These are phyloP conservation scores for Cryoendolithus antarcticus DNA, from an alignment of 2,329 filamentous ascomycete genomes.

Conservation along the genomic window DNA sequence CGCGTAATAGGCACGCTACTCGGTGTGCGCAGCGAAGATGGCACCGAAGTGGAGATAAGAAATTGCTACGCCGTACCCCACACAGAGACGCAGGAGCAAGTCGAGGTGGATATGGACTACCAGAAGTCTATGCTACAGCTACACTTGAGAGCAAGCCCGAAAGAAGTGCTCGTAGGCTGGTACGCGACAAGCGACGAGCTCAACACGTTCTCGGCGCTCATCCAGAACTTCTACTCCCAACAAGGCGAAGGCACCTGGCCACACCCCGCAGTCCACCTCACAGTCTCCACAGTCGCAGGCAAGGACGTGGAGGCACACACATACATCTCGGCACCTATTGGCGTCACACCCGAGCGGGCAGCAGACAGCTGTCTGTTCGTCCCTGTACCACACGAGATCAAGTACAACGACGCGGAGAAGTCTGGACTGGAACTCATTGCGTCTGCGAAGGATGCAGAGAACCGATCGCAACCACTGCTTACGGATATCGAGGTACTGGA, in stretches of 20 bases:
- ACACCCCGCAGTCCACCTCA: conserved; percentile 94
- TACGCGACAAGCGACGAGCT: conserved; percentile 95
- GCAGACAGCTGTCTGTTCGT: conserved; percentile 96
- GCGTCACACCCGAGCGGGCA: conserved; percentile 86
- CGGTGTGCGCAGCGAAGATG: conserved; percentile 88
- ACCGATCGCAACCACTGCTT: conserved; percentile 58
- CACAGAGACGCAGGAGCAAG: conserved; percentile 96
- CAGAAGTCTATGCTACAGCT: conserved; percentile 98
- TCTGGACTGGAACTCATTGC: conserved; percentile 73
- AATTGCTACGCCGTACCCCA: conserved; percentile 97
- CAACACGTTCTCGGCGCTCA: conserved; percentile 96
- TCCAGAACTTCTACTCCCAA: conserved; percentile 98
- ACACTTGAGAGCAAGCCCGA: conserved; percentile 84
- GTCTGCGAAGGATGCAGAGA: conserved; percentile 66
- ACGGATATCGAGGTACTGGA: conserved; percentile 86
- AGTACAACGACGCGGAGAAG: conserved; percentile 70
- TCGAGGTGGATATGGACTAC: conserved; percentile 99
- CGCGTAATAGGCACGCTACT: conserved; percentile 95
- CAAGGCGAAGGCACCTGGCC: conserved; percentile 95
- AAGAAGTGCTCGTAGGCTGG: conserved; percentile 92
- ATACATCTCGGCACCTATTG: conserved; percentile 92
- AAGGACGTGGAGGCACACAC: conserved; percentile 80
- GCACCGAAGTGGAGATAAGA: conserved; percentile 88
- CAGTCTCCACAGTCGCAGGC: conserved; percentile 79
- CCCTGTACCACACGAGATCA: conserved; percentile 87